phyloP scores from a whole-genome alignment of 495 filamentous ascomycete species.

The Jackrogersella multiformis region DNA sequence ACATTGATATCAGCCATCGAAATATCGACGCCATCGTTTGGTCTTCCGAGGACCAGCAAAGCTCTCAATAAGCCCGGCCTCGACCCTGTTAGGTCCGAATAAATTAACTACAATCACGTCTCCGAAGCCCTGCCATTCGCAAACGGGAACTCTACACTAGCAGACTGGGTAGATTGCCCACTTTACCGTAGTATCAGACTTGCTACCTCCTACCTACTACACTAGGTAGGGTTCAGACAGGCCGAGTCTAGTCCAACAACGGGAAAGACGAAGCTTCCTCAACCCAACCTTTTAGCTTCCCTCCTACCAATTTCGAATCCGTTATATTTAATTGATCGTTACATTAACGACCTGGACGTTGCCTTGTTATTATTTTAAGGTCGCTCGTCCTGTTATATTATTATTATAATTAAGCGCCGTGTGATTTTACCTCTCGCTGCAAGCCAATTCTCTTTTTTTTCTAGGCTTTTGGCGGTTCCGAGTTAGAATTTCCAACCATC shows the following conservation, averaged over 20 bases:
- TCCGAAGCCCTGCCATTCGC: conserved; percentile 35
- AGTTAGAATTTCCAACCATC: conserved; percentile 13
- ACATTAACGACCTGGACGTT: conserved; percentile 27
- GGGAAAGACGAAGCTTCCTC: conserved; percentile 27
- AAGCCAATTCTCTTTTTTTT: neutral
- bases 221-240: too few species aligned
- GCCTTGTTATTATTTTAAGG: conserved; percentile 15
- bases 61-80: conserved; percentile 22
- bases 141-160: conserved; percentile 26
- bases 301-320: conserved; percentile 17
- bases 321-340: conserved; percentile 33
- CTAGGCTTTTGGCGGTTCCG: conserved; percentile 30
- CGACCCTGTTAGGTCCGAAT: conserved; percentile 33
- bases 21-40: conserved; percentile 36
- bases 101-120: conserved; percentile 36
- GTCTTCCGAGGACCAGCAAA: conserved; percentile 8
- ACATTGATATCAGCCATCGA: conserved; percentile 37
- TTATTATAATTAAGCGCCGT: conserved; percentile 17
- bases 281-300: conserved; percentile 11
- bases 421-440: conserved; percentile 5
- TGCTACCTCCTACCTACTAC: too few species aligned
- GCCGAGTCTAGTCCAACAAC: conserved; percentile 35
- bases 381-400: conserved; percentile 10
- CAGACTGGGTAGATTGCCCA: conserved; percentile 19
- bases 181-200: conserved; percentile 22